These are phyloP conservation scores for Mortierella sp. DNA, from an alignment of 371 early-diverging fungal species.

Conservation along the genomic window DNA sequence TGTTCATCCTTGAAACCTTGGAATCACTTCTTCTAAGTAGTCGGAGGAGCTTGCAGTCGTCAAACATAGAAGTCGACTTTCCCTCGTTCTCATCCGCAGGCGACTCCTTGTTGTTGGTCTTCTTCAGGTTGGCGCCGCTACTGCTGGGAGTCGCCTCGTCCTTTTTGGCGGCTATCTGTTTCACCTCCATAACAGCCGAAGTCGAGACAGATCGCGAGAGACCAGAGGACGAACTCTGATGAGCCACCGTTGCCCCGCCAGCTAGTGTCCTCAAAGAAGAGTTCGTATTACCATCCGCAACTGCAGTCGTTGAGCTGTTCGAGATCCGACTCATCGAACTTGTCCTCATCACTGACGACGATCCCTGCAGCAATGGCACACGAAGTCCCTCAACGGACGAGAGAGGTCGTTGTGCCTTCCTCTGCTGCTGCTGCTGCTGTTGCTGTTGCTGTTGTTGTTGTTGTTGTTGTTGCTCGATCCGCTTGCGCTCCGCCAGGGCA, in stretches of 20 bases:
- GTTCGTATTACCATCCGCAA: background rate
- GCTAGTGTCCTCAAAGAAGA: background rate
- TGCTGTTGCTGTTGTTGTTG: background rate
- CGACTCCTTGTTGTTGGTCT: background rate
- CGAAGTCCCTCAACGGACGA: background rate
- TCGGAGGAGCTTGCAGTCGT: slow-evolving; percentile 9
- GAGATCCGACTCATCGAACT: slow-evolving; percentile 37
- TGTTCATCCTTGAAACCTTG: background rate
- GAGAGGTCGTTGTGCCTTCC: background rate
- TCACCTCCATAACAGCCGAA: background rate
- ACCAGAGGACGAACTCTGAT: background rate
- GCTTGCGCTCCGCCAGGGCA: slow-evolving; percentile 15
- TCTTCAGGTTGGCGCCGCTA: background rate
- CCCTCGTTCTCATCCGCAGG: background rate
- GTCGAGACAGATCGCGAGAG: slow-evolving; percentile 4
- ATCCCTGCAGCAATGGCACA: background rate
- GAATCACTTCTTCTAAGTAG: slow-evolving; percentile 6
- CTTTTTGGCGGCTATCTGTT: slow-evolving; percentile 3
- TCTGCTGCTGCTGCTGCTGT: slow-evolving; percentile 19
- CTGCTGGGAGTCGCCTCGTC: background rate
- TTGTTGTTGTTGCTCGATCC: slow-evolving; percentile 9
- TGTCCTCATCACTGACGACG: slow-evolving; percentile 8
- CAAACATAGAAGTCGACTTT: background rate
- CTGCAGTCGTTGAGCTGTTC: slow-evolving; percentile 1
- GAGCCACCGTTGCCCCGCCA: background rate